Evolutionary conservation across 306 rosid genomes (phyloP).

Genomic region (Cucurbita moschata): DNA sequence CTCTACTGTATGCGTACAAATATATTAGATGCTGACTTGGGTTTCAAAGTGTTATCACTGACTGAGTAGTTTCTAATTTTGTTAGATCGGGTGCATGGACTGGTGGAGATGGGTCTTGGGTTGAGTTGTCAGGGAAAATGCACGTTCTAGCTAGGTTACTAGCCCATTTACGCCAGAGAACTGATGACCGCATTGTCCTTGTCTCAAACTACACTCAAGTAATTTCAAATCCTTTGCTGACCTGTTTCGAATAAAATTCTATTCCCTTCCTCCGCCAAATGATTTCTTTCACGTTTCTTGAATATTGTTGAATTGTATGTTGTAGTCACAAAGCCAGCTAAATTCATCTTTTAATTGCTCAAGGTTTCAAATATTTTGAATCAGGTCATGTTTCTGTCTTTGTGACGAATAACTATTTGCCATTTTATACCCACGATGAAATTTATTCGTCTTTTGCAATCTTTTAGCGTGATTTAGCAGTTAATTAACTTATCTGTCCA

Average conservation of each 20-base stretch:
- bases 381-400: neutral
- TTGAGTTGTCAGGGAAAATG: conserved; percentile 95
- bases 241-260: neutral
- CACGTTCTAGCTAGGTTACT: conserved; percentile 89
- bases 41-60: neutral
- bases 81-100: conserved; percentile 83
- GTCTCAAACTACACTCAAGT: conserved; percentile 99
- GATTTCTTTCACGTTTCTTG: neutral
- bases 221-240: conserved; percentile 8
- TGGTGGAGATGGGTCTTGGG: conserved; percentile 91
- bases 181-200: conserved; percentile 85
- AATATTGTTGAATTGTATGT: neutral
- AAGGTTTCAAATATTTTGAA: neutral
- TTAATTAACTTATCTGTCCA: neutral
- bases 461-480: neutral
- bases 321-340: neutral
- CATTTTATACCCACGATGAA: neutral
- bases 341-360: neutral
- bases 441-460: neutral
- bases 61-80: conserved; percentile 6
- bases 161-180: conserved; percentile 60
- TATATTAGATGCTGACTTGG: neutral
- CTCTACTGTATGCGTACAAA: neutral
- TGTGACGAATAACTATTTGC: neutral
- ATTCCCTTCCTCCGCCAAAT: neutral